A percentile compares a stretch with the other conserved stretches of the same genome.
phyloP scores from a whole-genome alignment of 75 land plant genomes.

The Ceratopteris richardii region DNA sequence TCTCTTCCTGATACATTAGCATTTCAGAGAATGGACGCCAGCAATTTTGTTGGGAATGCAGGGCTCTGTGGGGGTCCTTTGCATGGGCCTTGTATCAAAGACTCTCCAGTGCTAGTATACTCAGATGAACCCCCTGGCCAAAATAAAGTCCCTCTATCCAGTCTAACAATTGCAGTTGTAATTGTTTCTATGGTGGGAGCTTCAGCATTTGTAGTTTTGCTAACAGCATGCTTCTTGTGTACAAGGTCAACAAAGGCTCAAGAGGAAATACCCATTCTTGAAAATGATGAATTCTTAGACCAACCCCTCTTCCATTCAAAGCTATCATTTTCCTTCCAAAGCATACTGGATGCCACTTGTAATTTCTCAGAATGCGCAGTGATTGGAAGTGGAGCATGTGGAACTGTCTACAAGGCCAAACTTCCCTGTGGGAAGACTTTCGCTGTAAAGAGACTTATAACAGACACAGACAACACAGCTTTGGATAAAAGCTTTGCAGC shows the following conservation, averaged over 20 bases:
- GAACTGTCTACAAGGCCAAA: slow-evolving; percentile 47
- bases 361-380: slow-evolving; percentile 52
- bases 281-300: slow-evolving; percentile 12
- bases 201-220: slow-evolving; percentile 45
- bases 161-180: slow-evolving; percentile 38
- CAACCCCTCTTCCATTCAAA: slow-evolving; percentile 42
- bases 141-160: slow-evolving; percentile 10
- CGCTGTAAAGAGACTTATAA: slow-evolving; percentile 49
- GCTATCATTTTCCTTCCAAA: slow-evolving; percentile 52
- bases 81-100: slow-evolving; percentile 7
- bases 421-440: slow-evolving; percentile 24
- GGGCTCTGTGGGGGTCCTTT: slow-evolving; percentile 74
- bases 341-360: slow-evolving; percentile 58
- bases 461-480: slow-evolving; percentile 48
- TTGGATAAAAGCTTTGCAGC: slow-evolving; percentile 59
- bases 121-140: background rate
- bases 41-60: slow-evolving; percentile 59
- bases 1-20: slow-evolving; percentile 42
- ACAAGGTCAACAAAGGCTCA: slow-evolving; percentile 27
- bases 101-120: slow-evolving; percentile 4
- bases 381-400: slow-evolving; percentile 54
- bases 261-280: slow-evolving; percentile 21
- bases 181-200: slow-evolving; percentile 50
- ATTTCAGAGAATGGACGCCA: slow-evolving; percentile 47
- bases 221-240: slow-evolving; percentile 47